Conservation (phyloP, 2,329 filamentous ascomycete genomes). For the Ceratocystis papillata region DNA sequence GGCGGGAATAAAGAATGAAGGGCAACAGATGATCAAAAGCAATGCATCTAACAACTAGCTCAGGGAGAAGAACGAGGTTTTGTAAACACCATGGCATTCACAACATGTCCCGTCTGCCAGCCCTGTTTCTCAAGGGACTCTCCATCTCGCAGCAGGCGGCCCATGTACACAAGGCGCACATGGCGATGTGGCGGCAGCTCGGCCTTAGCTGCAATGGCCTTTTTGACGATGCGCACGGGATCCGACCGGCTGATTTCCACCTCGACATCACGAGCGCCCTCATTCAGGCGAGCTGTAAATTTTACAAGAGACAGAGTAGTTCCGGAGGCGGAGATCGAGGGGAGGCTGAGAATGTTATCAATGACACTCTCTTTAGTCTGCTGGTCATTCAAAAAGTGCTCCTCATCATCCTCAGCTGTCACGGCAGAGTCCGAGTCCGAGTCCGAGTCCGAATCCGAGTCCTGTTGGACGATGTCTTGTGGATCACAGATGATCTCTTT, state of each 20-base stretch:
- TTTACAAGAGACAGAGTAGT: background rate
- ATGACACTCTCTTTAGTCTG: background rate
- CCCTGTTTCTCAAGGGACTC: slow-evolving; percentile 56
- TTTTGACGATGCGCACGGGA: slow-evolving; percentile 52
- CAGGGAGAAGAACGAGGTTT: background rate
- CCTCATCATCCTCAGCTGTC: slow-evolving; percentile 30
- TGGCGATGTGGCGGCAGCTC: slow-evolving; percentile 50
- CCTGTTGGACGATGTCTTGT: slow-evolving; percentile 40
- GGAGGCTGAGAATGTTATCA: background rate
- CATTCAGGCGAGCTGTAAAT: slow-evolving; percentile 50
- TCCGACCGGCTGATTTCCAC: slow-evolving; percentile 50
- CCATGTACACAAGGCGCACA: slow-evolving; percentile 68
- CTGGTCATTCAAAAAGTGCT: background rate
- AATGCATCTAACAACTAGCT: background rate
- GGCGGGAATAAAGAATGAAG: background rate
- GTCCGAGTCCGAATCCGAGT: slow-evolving; percentile 29
- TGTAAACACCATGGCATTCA: slow-evolving; percentile 64
- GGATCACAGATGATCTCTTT: slow-evolving; percentile 61
- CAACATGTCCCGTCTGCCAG: slow-evolving; percentile 62
- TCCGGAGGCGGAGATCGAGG: background rate
- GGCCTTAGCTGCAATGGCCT: slow-evolving; percentile 49
- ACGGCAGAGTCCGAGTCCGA: slow-evolving; percentile 25
- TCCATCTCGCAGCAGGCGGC: slow-evolving; percentile 63
- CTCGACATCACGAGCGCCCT: slow-evolving; percentile 52
- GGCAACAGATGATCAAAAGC: background rate